Conservation (phyloP, 2,329 filamentous ascomycete genomes). For the Fusarium tjaetaba region DNA sequence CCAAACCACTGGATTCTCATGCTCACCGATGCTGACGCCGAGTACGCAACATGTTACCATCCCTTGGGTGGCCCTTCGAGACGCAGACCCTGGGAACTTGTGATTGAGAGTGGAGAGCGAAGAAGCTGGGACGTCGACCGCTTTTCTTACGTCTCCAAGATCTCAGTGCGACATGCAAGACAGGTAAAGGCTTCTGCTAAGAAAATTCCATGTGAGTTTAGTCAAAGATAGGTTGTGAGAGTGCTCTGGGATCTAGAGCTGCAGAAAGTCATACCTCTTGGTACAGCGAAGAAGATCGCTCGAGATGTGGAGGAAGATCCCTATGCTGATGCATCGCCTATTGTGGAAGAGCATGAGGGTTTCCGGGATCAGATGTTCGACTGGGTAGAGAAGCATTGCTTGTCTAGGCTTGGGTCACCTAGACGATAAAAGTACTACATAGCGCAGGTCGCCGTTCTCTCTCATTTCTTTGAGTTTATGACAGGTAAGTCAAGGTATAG, state of each 20-base stretch:
- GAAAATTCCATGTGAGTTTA: background rate
- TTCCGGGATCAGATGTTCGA: background rate
- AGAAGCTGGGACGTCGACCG: background rate
- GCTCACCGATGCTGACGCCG: background rate
- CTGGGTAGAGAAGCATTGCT: background rate
- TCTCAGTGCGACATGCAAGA: background rate
- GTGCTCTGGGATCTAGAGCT: conserved; percentile 9
- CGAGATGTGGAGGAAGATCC: background rate
- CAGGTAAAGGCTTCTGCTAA: background rate
- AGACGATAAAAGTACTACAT: background rate
- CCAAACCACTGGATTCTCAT: conserved; percentile 11
- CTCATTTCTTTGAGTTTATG: background rate
- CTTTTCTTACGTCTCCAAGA: background rate
- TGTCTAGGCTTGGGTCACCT: background rate
- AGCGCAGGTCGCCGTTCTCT: background rate
- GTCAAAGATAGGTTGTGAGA: conserved; percentile 5
- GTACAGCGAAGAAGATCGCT: background rate
- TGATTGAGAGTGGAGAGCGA: background rate
- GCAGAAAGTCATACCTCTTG: background rate
- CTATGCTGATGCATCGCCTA: background rate
- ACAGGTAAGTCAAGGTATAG: background rate
- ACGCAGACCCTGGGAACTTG: background rate
- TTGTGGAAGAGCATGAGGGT: background rate
- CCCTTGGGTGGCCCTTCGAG: background rate
- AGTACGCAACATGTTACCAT: background rate